Base-by-base conservation (phyloP, 352 stramenopile genomes). In the Globisporangium takayamanum region DNA sequence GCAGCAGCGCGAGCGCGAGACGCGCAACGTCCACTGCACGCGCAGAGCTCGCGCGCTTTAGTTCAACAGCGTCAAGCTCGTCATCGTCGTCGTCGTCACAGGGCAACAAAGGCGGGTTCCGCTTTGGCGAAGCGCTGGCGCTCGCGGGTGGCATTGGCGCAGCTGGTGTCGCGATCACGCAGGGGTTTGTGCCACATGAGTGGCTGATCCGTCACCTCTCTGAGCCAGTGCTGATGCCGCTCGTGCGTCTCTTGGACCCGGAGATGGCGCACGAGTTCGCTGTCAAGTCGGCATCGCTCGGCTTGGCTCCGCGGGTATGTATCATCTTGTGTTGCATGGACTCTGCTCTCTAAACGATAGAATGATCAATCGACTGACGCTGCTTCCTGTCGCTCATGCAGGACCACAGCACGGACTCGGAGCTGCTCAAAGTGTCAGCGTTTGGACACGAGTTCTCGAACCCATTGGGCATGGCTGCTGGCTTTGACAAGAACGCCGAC, bases 401-500 rank as follows among this genome's bases (percentile, higher is more conserved):
- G 60, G 79, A 90, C 51, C 68, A 72, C 0, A 58, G 73, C 22
- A 37, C 39, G 5, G 84, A 94, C 54, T 68, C 80, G 22, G 53
- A 72, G 53, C 70, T 87, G 45, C 70, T 94, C 39, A 62, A 66
- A 11, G 67, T 92, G 5, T 64, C 78, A 5, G 68, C 63, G 10
- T 78, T 94, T 45, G 81, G 81, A 0, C 73, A 93, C 0, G 65
- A 79, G 26, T 97, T 99, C 55, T 59, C 79, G 5, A 98, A 97
- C 67, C 89, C 90, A 15, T 70, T 99, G 47, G 96, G 96, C 22
- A 89, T 99, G 58, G 96, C 96, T 2, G 97, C 96, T 1, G 97
- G 97, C 52, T 99, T 99, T 72, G 97, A 99, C 72, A 99, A 99
- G 73, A 75, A 99, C 68, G 96, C 76, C 18, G 84, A 96, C 51